These are phyloP conservation scores for Huntiella abstrusa DNA, from an alignment of 2,329 filamentous ascomycete genomes.

Conservation along the genomic window DNA sequence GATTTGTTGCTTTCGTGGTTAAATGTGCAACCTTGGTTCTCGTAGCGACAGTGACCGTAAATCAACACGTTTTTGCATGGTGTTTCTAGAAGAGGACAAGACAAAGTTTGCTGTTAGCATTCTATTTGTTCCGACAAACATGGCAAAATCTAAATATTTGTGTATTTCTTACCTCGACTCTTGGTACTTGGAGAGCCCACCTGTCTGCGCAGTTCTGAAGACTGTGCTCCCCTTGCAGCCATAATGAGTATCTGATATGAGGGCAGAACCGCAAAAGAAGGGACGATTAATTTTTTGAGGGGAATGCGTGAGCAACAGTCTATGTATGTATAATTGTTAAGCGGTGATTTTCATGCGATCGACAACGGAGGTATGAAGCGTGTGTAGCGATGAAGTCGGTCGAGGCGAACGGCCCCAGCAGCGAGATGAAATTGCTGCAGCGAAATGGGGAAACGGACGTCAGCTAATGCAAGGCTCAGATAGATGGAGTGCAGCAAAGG, in stretches of 20 bases:
- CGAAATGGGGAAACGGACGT: not conserved
- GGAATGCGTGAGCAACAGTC: not conserved
- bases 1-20: conserved; percentile 55
- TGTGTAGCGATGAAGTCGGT: not conserved
- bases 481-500: not conserved
- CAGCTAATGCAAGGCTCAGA: not conserved
- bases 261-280: not conserved
- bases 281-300: not conserved
- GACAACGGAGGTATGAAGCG: not conserved
- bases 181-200: conserved; percentile 39
- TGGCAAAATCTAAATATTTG: conserved; percentile 1
- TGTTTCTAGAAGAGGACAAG: conserved; percentile 35
- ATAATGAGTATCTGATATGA: not conserved
- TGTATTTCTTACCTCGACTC: conserved; percentile 28
- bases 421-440: not conserved
- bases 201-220: conserved; percentile 30
- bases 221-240: conserved; percentile 13
- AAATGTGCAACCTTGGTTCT: conserved; percentile 79
- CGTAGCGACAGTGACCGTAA: conserved; percentile 81
- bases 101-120: too few relatives aligned
- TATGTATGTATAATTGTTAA: not conserved
- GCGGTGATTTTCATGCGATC: too few relatives aligned
- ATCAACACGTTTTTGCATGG: conserved; percentile 85
- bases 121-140: not conserved
- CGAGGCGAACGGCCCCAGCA: not conserved